These are phyloP conservation scores for Fusarium anthophilum DNA, from an alignment of 2,329 filamentous ascomycete species.

Conservation along the genomic window DNA sequence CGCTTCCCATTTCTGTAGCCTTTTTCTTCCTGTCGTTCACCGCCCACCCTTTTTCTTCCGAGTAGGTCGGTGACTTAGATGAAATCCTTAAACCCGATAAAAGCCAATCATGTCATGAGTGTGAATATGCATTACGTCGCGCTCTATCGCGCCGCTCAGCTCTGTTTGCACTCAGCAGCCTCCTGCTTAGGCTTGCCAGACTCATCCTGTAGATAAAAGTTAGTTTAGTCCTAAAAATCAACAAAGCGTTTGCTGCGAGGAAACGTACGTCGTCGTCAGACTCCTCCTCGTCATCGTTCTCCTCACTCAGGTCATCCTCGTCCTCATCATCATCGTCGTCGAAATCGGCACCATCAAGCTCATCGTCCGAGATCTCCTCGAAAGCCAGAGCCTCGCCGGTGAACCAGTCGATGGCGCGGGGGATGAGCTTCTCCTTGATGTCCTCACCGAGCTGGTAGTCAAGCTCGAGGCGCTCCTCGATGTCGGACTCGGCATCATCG, in stretches of 20 bases:
- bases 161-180: slow-evolving; percentile 95
- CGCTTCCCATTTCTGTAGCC: slow-evolving; percentile 42
- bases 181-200: slow-evolving; percentile 92
- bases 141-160: slow-evolving; percentile 65
- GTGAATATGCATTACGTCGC: slow-evolving; percentile 26
- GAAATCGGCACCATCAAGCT: slow-evolving; percentile 82
- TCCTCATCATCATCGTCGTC: slow-evolving; percentile 95
- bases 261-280: slow-evolving; percentile 78
- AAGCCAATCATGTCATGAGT: slow-evolving; percentile 42
- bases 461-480: slow-evolving; percentile 96
- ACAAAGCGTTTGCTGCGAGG: background rate
- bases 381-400: slow-evolving; percentile 97
- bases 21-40: slow-evolving; percentile 40
- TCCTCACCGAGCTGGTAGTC: slow-evolving; percentile 99
- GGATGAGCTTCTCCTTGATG: slow-evolving; percentile 99
- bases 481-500: slow-evolving; percentile 83
- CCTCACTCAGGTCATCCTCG: slow-evolving; percentile 84
- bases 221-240: background rate
- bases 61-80: slow-evolving; percentile 37
- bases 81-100: slow-evolving; percentile 35
- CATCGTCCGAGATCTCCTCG: slow-evolving; percentile 88
- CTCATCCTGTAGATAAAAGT: slow-evolving; percentile 70
- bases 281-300: slow-evolving; percentile 84
- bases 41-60: slow-evolving; percentile 31
- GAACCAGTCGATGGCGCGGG: slow-evolving; percentile 98